Evolutionary conservation across 2,329 filamentous ascomycete species (phyloP).

Genomic region (Xylaria sp.): DNA sequence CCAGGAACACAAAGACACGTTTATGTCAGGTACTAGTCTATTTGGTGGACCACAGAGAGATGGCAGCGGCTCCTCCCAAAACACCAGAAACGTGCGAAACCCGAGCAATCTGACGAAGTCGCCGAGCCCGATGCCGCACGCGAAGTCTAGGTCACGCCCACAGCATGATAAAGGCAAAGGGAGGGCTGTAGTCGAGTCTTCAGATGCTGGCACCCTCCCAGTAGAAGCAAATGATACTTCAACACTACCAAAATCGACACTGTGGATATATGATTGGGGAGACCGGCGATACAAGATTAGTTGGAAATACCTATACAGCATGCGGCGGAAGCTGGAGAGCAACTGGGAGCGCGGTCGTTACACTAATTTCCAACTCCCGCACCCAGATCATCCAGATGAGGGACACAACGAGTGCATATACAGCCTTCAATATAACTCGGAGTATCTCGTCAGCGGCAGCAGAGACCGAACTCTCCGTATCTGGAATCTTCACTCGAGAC

Average conservation of each 20-base stretch:
- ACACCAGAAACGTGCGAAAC: conserved; percentile 35
- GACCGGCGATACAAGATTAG: conserved; percentile 70
- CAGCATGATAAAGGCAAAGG: conserved; percentile 44
- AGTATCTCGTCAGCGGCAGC: conserved; percentile 91
- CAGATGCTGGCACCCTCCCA: conserved; percentile 16
- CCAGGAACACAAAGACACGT: conserved; percentile 34
- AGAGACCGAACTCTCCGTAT: conserved; percentile 86
- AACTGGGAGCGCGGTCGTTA: conserved; percentile 90
- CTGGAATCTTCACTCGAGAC: conserved; percentile 84
- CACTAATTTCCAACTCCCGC: conserved; percentile 87
- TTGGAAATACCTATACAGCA: conserved; percentile 92
- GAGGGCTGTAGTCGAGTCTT: conserved; percentile 39
- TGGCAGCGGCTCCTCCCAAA: conserved; percentile 37
- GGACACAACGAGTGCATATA: conserved; percentile 94
- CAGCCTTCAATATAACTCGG: conserved; percentile 84
- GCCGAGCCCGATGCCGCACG: conserved; percentile 40
- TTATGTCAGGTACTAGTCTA: conserved; percentile 34
- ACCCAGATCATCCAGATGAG: conserved; percentile 78
- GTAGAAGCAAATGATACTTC: conserved; percentile 19
- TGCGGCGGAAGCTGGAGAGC: conserved; percentile 80
- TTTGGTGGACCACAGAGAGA: conserved; percentile 36
- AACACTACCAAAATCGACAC: conserved; percentile 49
- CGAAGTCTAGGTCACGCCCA: conserved; percentile 32
- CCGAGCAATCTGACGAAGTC: conserved; percentile 45
- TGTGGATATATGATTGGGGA: conserved; percentile 57